Evolutionary conservation across 257 asterid species (phyloP).

Genomic region (Paulownia fortunei): DNA sequence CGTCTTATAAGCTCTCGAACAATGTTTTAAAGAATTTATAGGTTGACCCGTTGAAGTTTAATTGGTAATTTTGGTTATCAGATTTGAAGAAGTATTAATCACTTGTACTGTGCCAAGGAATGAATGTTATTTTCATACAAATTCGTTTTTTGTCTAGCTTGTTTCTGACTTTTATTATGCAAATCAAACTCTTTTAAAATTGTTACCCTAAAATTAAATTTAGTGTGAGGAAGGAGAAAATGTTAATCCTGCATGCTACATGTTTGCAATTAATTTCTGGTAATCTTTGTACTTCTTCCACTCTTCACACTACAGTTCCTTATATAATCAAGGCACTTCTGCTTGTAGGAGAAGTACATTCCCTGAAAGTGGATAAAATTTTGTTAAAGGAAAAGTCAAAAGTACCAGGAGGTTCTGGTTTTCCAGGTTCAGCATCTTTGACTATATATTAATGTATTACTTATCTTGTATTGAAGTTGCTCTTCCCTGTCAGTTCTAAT

Average conservation of each 20-base stretch:
- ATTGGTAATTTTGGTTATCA: constrained; percentile 8
- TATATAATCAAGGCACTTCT: not conserved
- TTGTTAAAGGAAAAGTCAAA: constrained; percentile 81
- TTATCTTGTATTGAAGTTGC: not conserved
- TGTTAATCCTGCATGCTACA: not conserved
- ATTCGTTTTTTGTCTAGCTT: not conserved
- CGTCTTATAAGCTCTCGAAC: too few species aligned
- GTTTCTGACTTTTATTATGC: not conserved
- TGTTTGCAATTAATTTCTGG: not conserved
- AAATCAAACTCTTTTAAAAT: not conserved
- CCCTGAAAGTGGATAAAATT: constrained; percentile 75
- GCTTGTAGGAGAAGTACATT: constrained; percentile 90
- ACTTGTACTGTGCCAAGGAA: not conserved
- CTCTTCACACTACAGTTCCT: not conserved
- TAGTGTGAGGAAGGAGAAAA: not conserved
- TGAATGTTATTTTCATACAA: not conserved
- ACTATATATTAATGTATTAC: not conserved
- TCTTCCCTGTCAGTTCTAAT: constrained; percentile 4
- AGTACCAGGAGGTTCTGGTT: constrained; percentile 92
- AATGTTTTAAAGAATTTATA: too few species aligned
- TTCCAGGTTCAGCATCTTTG: constrained; percentile 72
- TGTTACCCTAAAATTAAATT: not conserved
- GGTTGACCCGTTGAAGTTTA: not conserved
- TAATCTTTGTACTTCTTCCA: not conserved
- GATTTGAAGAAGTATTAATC: constrained; percentile 5